Evolutionary conservation across 2,329 filamentous ascomycete genomes (phyloP).

Genomic region (Monosporascus cannonballus): DNA sequence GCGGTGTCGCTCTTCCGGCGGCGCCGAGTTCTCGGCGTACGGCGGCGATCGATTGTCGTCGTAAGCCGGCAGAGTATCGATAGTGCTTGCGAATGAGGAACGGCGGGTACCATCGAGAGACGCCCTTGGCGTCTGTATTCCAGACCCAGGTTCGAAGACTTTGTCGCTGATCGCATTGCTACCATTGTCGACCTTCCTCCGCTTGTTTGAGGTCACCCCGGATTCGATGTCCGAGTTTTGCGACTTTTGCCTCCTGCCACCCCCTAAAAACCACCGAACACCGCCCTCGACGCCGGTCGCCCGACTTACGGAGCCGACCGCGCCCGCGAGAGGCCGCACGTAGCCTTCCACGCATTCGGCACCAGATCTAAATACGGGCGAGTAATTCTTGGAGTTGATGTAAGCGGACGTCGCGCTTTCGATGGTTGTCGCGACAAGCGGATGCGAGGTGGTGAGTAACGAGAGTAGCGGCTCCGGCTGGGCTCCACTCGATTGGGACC

Average conservation of each 20-base stretch:
- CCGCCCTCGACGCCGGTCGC: slow-evolving; percentile 84
- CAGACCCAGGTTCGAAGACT: slow-evolving; percentile 19
- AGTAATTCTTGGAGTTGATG: slow-evolving; percentile 82
- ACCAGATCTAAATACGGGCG: slow-evolving; percentile 79
- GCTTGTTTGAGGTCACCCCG: slow-evolving; percentile 46
- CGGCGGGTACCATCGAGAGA: slow-evolving; percentile 31
- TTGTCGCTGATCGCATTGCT: slow-evolving; percentile 25
- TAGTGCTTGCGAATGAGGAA: slow-evolving; percentile 58
- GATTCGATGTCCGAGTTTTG: slow-evolving; percentile 41
- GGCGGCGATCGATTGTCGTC: slow-evolving; percentile 71
- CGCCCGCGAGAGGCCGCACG: slow-evolving; percentile 79
- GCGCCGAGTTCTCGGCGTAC: slow-evolving; percentile 56
- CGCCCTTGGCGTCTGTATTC: slow-evolving; percentile 26
- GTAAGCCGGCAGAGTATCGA: slow-evolving; percentile 77
- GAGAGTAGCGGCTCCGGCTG: slow-evolving; percentile 76
- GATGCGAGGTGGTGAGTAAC: slow-evolving; percentile 82
- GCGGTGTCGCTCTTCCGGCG: slow-evolving; percentile 23
- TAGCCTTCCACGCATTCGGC: slow-evolving; percentile 89
- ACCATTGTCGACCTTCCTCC: slow-evolving; percentile 45
- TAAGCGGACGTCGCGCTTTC: slow-evolving; percentile 82
- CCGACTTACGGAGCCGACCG: slow-evolving; percentile 75
- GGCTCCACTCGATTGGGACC: slow-evolving; percentile 32
- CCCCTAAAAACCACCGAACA: slow-evolving; percentile 75
- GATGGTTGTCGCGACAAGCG: slow-evolving; percentile 77
- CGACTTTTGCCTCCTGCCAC: slow-evolving; percentile 44